Conservation (phyloP, 176 grass and related monocot species). For the Chloris gayana region DNA sequence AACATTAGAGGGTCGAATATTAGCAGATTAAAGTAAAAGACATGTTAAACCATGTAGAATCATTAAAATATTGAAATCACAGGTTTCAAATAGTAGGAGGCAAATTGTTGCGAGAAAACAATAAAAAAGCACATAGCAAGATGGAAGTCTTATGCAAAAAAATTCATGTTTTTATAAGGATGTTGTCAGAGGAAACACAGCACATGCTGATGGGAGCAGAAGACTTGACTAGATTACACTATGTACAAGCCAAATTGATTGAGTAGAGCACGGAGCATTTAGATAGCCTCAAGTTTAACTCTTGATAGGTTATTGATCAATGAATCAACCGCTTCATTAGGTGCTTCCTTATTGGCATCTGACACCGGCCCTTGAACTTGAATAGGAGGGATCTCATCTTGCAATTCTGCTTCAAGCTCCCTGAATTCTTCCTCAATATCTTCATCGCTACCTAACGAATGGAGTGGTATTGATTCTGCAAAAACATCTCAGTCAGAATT, state of each 20-base stretch:
- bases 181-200: slow-evolving; percentile 34
- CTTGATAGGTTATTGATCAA: slow-evolving; percentile 65
- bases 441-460: slow-evolving; percentile 51
- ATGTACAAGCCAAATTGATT: slow-evolving; percentile 33
- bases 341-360: slow-evolving; percentile 24
- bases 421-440: slow-evolving; percentile 81
- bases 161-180: slow-evolving; percentile 14
- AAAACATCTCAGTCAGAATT: slow-evolving; percentile 31
- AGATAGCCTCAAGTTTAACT: slow-evolving; percentile 67
- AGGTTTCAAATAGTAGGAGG: not conserved
- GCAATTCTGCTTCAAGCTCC: slow-evolving; percentile 73
- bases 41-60: not conserved
- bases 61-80: not conserved
- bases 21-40: not conserved
- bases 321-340: slow-evolving; percentile 52
- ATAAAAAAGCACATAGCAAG: not conserved
- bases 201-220: slow-evolving; percentile 12
- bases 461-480: slow-evolving; percentile 61
- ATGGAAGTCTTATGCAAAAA: not conserved
- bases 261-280: slow-evolving; percentile 32
- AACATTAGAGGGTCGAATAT: not conserved
- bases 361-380: slow-evolving; percentile 40
- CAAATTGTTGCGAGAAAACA: not conserved
- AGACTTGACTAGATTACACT: slow-evolving; percentile 13
- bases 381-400: slow-evolving; percentile 35